Evolutionary conservation across 2,329 filamentous ascomycete genomes (phyloP).

Genomic region (Reticulascus tulasneorum): DNA sequence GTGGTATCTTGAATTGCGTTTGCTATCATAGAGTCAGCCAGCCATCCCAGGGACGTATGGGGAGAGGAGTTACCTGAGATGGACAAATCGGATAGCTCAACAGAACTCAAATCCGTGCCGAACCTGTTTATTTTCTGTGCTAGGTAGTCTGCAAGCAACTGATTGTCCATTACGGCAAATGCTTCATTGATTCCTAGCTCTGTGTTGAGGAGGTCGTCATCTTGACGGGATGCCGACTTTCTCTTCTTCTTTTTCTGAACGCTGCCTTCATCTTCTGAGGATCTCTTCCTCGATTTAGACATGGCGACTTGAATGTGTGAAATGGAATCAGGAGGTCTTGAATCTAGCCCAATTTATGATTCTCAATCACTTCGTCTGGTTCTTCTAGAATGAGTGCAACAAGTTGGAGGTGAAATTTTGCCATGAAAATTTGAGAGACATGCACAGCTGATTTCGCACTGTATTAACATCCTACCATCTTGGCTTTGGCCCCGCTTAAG

Average conservation of each 20-base stretch:
- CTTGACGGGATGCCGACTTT: conserved; percentile 47
- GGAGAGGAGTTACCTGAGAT: conserved; percentile 62
- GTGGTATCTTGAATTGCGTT: conserved; percentile 76
- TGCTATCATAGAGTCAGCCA: conserved; percentile 40
- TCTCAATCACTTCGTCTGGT: no score
- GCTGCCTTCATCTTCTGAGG: conserved; percentile 40
- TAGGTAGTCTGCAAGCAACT: conserved; percentile 80
- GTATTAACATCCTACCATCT: no score
- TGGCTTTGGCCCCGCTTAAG: no score
- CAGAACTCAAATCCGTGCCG: conserved; percentile 72
- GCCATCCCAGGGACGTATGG: no score
- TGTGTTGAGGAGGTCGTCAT: conserved; percentile 58
- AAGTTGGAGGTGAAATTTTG: no score
- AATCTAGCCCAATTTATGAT: no score
- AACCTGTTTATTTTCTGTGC: conserved; percentile 75
- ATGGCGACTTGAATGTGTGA: conserved; percentile 17
- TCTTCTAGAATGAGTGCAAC: no score
- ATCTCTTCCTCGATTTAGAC: conserved; percentile 51
- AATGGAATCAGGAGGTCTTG: no score
- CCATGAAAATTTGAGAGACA: no score
- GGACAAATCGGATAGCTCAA: conserved; percentile 81
- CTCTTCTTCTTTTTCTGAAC: conserved; percentile 57
- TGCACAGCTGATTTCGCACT: no score
- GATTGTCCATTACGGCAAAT: conserved; percentile 77
- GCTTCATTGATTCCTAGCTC: conserved; percentile 75